Base-by-base conservation (phyloP, 140 eudicot genomes). In the Bidens hawaiensis region DNA sequence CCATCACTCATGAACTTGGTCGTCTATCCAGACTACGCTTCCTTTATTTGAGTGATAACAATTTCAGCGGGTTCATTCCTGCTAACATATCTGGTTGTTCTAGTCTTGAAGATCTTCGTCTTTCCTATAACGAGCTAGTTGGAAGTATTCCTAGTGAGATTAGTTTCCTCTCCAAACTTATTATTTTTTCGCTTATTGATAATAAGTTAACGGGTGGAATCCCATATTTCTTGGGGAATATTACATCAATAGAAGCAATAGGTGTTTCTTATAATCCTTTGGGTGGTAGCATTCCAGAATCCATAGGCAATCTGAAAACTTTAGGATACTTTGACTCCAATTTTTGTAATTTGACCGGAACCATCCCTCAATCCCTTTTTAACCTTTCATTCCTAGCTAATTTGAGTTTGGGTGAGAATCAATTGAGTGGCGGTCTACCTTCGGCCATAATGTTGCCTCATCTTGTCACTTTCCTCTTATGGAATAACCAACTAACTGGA, bases 181-280 rank as follows among this genome's bases (percentile, higher is more conserved):
- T 23, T 21, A 2, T 1, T 7, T 0, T 49, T 49, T 2, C n/a
- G 9, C 15, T 49, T 11, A 1, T 6, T 19, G 9, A 3, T 22
- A 49, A 49, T 22, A 49, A 49, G 15, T 49, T 49, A 49, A 22
- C 56, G 3, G 56, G 56, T 22, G 56, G 56, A 49, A 49, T 49
- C 16, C 28, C 56, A 49, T 8, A 6, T 49, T 49, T 22, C 16
- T 4, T 49, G 7, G 56, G 30, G 6, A 49, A 22, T 3, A 49
- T 49, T 22, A 49, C 56, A 49, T 49, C 17, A 49, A 22, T 49
- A 30, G 30, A 49, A 22, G 8, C 0, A 6, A 3, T 49, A 1
- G 9, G 1, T 22, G 5, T 23, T 22, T 0, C 5, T 6, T 5
- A 10, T 7, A 49, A 49, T 49, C 30, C 56, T 0, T 49, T 22